These are phyloP conservation scores for Colletotrichum tropicale DNA, from an alignment of 2,329 filamentous ascomycete species.

Conservation along the genomic window DNA sequence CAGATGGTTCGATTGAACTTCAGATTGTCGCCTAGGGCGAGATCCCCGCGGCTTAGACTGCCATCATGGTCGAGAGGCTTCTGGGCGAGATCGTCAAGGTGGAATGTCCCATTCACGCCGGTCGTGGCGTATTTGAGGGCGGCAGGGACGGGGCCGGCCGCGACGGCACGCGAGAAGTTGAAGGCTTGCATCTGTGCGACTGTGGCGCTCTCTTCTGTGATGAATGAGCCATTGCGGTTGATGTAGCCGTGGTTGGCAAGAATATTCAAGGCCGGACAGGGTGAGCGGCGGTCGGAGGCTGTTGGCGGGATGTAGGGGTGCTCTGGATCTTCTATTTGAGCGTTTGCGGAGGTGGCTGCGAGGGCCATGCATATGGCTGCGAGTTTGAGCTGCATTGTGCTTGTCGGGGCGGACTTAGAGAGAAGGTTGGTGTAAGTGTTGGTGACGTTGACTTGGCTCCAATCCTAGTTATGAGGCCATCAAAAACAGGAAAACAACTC, in stretches of 20 bases:
- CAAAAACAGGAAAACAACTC: too few relatives aligned
- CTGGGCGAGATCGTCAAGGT: conserved; percentile 5
- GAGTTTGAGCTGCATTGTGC: not conserved
- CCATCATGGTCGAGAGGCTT: conserved; percentile 4
- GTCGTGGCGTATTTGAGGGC: not conserved
- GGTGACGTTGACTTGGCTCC: too few relatives aligned
- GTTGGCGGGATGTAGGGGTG: not conserved
- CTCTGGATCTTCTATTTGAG: not conserved
- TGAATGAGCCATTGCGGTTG: not conserved
- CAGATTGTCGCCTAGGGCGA: not conserved
- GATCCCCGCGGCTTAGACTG: not conserved
- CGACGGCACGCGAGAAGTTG: not conserved
- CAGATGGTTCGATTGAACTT: not conserved
- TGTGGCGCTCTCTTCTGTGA: not conserved
- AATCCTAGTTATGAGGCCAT: too few relatives aligned
- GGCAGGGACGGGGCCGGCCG: not conserved
- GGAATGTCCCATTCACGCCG: not conserved
- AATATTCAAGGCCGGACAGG: not conserved
- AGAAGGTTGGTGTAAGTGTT: not conserved
- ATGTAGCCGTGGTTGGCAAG: conserved; percentile 5
- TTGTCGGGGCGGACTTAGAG: not conserved
- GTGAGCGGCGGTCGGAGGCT: not conserved
- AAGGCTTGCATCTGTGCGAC: not conserved
- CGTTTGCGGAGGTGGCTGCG: not conserved
- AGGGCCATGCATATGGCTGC: not conserved